Conservation (phyloP, 352 stramenopile genomes). For the Globisporangium spinosum region DNA sequence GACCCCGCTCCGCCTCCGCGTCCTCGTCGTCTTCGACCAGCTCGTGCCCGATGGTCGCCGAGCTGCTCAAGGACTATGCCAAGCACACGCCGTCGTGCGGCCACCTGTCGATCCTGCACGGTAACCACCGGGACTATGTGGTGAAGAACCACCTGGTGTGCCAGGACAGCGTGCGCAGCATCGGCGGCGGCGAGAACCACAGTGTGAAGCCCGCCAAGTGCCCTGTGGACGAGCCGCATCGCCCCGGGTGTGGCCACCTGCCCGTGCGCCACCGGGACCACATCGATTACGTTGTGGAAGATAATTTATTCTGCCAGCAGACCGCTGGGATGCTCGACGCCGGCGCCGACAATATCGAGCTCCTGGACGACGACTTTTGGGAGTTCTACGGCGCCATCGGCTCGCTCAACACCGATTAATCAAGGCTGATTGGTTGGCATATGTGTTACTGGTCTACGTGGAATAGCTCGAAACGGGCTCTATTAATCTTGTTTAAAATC, state of each 20-base stretch:
- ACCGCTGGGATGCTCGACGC: constrained; percentile 46
- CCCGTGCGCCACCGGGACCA: constrained; percentile 74
- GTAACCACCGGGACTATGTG: constrained; percentile 77
- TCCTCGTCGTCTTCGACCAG: neutral
- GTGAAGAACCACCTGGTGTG: constrained; percentile 82
- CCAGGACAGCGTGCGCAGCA: constrained; percentile 55
- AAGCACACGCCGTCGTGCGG: constrained; percentile 62
- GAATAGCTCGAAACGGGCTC: neutral
- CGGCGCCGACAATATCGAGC: constrained; percentile 49
- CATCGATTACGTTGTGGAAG: constrained; percentile 82
- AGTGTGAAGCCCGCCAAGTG: constrained; percentile 23
- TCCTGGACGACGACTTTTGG: constrained; percentile 81
- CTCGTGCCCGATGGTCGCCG: constrained; percentile 21
- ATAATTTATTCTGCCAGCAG: constrained; percentile 75
- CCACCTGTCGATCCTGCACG: constrained; percentile 74
- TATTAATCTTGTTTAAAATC: neutral
- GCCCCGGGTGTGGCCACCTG: constrained; percentile 66
- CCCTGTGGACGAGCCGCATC: constrained; percentile 40
- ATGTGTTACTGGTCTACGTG: neutral
- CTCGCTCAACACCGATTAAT: constrained; percentile 40
- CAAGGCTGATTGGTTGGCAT: neutral
- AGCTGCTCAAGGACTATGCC: constrained; percentile 49
- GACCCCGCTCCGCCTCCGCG: neutral
- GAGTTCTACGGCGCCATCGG: constrained; percentile 75
- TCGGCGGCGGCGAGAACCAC: constrained; percentile 16